Evolutionary conservation across 2,329 filamentous ascomycete genomes (phyloP), one percentile per base, ranked within the genome.

Genomic region (Colletotrichum agaves): DNA sequence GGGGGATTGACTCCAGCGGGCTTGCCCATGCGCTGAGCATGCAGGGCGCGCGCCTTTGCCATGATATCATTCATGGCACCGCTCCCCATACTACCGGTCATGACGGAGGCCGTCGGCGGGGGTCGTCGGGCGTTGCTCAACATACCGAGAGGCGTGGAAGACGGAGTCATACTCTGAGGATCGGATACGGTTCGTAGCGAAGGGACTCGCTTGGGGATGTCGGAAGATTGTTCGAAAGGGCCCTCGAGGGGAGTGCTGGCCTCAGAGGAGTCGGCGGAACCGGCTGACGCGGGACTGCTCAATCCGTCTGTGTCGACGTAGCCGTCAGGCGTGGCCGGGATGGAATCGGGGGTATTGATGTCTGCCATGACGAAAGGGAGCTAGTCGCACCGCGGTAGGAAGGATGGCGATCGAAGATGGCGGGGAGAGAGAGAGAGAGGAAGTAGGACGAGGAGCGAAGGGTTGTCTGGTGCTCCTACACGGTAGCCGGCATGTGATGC

Each of bases 71-170:
- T 76, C 70, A 81, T 75, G 19, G 74, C 71, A 35, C 75, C 74
- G 52, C 74, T 73, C n/a, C 61, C 72, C 74, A 78, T 76, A 21
- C 64, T 58, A 21, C 64, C 64, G 13, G 50, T 67, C 43, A 77
- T 59, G 76, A 77, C 21, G 39, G 79, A 76, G 4, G 81, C 75
- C 11, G 80, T 75, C 13, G 80, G 79, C 19, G 80, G 75, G 3
- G 87, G 88, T 55, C 86, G 83, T 66, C 88, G 82, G 4, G 87
- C 88, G 71, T 81, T 87, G 78, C 90, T 93, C 74, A 97, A 82
- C 65, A 92, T 87, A 44, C 93, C 93, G 4, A 94, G 83, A 44
- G 93, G 90, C 31, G 91, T 96, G n/a, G 94, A 97, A n/a, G 90
- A 94, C 6, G 91, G 82, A 63, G 88, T 93, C 88, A 97, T 94